Percentiles rank a stretch among this genome's conserved stretches.
phyloP scores from a whole-genome alignment of 2,329 filamentous ascomycete genomes.

The Alternaria arbusti region DNA sequence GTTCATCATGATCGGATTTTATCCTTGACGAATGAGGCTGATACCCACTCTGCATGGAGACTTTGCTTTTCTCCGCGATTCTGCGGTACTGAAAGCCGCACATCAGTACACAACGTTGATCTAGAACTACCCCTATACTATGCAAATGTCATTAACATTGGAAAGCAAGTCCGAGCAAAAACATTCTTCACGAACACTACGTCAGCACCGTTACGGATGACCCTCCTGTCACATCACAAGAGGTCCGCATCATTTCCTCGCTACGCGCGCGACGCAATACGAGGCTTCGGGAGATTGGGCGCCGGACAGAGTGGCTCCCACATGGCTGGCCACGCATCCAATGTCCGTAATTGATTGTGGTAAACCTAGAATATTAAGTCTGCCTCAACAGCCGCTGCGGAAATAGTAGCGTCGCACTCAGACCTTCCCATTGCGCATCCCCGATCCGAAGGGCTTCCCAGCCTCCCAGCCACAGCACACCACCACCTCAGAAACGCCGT shows the following conservation, averaged over 20 bases:
- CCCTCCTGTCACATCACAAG: constrained; percentile 2
- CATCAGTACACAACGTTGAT: constrained; percentile 4
- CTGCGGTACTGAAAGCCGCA: constrained; percentile 8
- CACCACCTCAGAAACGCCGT: constrained; percentile 4
- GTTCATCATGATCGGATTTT: constrained; percentile 20
- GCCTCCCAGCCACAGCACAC: constrained; percentile 2
- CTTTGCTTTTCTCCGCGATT: constrained; percentile 8
- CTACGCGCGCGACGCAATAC: not conserved
- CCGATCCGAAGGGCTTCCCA: constrained; percentile 1
- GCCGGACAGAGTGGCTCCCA: not conserved
- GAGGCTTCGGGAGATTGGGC: not conserved
- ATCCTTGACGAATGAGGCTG: constrained; percentile 19
- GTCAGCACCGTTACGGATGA: constrained; percentile 6
- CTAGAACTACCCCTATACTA: constrained; percentile 1
- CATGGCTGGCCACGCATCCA: not conserved
- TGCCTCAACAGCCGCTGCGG: not conserved
- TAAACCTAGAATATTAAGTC: not conserved
- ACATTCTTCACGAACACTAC: not conserved
- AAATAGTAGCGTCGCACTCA: not conserved
- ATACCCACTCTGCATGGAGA: constrained; percentile 9
- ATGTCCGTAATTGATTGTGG: not conserved
- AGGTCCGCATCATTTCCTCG: constrained; percentile 11
- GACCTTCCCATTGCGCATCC: not conserved
- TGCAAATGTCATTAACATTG: not conserved
- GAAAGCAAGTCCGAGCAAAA: not conserved